These are phyloP conservation scores for Russula foetens DNA, from an alignment of 768 basidiomycete species.

Conservation along the genomic window DNA sequence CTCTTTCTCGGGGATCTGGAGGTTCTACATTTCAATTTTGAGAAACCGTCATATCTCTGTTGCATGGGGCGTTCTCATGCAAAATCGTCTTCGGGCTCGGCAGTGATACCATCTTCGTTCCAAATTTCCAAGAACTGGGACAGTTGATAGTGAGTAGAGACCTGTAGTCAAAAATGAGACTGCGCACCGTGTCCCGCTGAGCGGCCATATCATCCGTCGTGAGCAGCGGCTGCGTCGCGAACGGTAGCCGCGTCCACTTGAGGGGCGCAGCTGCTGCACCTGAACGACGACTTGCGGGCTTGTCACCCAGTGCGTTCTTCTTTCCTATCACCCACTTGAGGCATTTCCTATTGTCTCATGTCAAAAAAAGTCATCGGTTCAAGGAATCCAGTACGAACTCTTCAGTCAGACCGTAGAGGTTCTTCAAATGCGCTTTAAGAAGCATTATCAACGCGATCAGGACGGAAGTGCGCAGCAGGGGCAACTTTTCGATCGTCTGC, in stretches of 20 bases:
- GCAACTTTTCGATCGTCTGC: slow-evolving; percentile 20
- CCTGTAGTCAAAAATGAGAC: slow-evolving; percentile 7
- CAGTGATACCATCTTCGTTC: slow-evolving; percentile 71
- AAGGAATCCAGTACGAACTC: slow-evolving; percentile 53
- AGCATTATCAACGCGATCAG: slow-evolving; percentile 81
- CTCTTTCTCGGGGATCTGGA: neutral
- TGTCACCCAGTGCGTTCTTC: slow-evolving; percentile 86
- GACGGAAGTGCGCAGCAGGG: slow-evolving; percentile 57
- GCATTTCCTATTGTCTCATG: slow-evolving; percentile 61
- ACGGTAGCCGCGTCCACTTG: slow-evolving; percentile 68
- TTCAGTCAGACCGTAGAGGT: slow-evolving; percentile 78
- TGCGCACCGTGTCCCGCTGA: slow-evolving; percentile 54
- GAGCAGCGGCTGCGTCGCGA: slow-evolving; percentile 48
- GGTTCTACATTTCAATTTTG: neutral
- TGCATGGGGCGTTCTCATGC: neutral
- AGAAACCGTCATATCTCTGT: neutral
- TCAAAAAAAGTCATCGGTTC: neutral
- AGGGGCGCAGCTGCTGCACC: slow-evolving; percentile 52
- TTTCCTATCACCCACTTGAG: slow-evolving; percentile 80
- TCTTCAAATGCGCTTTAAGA: slow-evolving; percentile 80
- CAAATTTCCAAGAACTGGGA: slow-evolving; percentile 69
- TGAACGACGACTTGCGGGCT: slow-evolving; percentile 56
- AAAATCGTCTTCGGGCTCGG: slow-evolving; percentile 41
- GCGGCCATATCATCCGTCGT: slow-evolving; percentile 51
- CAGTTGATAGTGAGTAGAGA: neutral